Evolutionary conservation across 2,329 filamentous ascomycete genomes (phyloP), one percentile per base, ranked within the genome.

Genomic region (Pseudocercospora fuligena): DNA sequence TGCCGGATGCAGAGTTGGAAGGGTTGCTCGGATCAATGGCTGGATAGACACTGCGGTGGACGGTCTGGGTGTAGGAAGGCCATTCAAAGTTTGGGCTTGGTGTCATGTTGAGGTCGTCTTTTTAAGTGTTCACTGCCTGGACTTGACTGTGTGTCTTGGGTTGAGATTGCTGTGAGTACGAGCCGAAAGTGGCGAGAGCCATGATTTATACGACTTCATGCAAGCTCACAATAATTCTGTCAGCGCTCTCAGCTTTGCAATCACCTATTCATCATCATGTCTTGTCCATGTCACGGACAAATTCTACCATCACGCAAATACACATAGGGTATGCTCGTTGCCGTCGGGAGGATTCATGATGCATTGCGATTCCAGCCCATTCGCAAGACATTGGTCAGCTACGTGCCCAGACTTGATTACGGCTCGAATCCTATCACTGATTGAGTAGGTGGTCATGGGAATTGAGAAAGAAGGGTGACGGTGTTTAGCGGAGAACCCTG

Each of bases 81-180:
- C 57, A 64, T 51, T 64, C 61, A 11, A 43, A 60, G 14, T 11
- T 36, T 23, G 57, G n/a, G 29, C 57, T 60, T 43, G 57, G 57
- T 19, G 57, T n/a, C 57, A 60, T 60, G 16, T 25, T n/a, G 54
- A 33, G 40, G 25, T 31, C 6, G 54, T 19, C 5, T 40, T 12
- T 6, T 40, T 12, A 36, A n/a, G n/a, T n/a, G n/a, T n/a, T n/a
- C n/a, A n/a, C n/a, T n/a, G n/a, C n/a, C n/a, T n/a, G n/a, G n/a
- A n/a, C n/a, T n/a, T n/a, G n/a, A n/a, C n/a, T n/a, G n/a, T n/a
- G n/a, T n/a, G n/a, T 46, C 46, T 49, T 19, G 46, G 9, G 7
- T 3, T 9, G 46, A 21, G 46, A n/a, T 49, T 5, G 21, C 2
- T 19, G n/a, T 9, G 46, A 49, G 9, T n/a, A 21, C 5, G 7